These are phyloP conservation scores for Luffa acutangula DNA, from an alignment of 306 rosid genomes.

Conservation along the genomic window DNA sequence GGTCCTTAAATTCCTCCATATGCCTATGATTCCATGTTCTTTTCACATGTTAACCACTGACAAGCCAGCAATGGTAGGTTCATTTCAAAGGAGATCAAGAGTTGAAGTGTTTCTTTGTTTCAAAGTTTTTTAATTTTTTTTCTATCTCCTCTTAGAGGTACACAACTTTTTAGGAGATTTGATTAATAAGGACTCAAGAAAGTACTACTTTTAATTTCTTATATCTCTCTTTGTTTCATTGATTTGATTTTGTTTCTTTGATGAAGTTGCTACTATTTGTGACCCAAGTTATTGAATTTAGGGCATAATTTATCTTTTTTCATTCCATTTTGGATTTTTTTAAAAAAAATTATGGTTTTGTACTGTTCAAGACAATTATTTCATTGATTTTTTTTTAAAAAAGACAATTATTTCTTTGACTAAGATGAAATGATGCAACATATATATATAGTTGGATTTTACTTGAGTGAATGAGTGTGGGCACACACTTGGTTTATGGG, in stretches of 20 bases:
- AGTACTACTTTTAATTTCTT: neutral
- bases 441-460: neutral
- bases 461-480: neutral
- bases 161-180: slow-evolving; percentile 2
- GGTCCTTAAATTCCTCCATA: slow-evolving; percentile 10
- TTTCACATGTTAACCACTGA: slow-evolving; percentile 10
- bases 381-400: too few species aligned
- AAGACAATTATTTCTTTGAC: neutral
- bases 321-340: neutral
- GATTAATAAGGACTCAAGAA: neutral
- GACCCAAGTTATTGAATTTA: neutral
- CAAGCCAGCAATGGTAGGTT: slow-evolving; percentile 12
- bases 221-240: neutral
- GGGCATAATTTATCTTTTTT: neutral
- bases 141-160: neutral
- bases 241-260: neutral
- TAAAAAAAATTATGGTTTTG: too few species aligned
- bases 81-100: slow-evolving; percentile 1
- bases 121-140: neutral
- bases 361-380: too few species aligned
- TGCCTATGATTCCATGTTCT: slow-evolving; percentile 4
- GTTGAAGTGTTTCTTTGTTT: slow-evolving; percentile 6
- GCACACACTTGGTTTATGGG: neutral
- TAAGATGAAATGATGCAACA: too few species aligned
- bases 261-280: neutral